Conservation (phyloP, 1,284 basidiomycete genomes). For the Ceratobasidium sp. region DNA sequence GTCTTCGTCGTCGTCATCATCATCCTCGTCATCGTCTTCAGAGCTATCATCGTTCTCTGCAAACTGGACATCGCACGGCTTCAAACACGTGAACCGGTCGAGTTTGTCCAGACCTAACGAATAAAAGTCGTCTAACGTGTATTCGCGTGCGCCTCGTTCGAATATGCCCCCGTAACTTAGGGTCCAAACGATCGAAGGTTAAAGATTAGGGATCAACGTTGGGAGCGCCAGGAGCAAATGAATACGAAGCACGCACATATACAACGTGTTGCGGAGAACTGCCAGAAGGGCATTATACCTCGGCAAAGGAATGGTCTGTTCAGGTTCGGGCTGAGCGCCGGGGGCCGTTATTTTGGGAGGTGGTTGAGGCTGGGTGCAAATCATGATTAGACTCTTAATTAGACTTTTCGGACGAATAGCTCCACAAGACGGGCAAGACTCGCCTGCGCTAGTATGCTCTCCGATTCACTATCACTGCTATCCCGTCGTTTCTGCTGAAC, state of each 20-base stretch:
- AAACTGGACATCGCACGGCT: constrained; percentile 64
- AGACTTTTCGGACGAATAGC: too few species aligned
- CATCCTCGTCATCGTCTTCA: constrained; percentile 54
- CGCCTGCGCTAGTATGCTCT: background rate
- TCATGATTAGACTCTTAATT: background rate
- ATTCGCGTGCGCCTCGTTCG: constrained; percentile 84
- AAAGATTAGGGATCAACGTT: background rate
- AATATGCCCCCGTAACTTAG: constrained; percentile 88
- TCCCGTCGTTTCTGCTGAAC: constrained; percentile 48
- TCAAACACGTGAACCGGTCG: constrained; percentile 80
- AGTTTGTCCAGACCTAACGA: constrained; percentile 83
- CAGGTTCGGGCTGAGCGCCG: constrained; percentile 78
- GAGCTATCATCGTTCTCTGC: constrained; percentile 54
- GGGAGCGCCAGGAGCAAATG: constrained; percentile 3
- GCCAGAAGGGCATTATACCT: constrained; percentile 96
- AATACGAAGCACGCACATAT: constrained; percentile 70
- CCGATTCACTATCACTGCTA: constrained; percentile 47
- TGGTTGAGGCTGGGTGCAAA: constrained; percentile 17
- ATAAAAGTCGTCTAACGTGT: constrained; percentile 89
- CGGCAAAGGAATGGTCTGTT: constrained; percentile 75
- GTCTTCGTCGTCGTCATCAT: constrained; percentile 55
- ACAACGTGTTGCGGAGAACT: constrained; percentile 86
- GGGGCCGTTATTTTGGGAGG: constrained; percentile 49
- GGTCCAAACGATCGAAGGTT: background rate
- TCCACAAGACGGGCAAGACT: background rate